These are phyloP conservation scores for Ceratocystiopsis minuta DNA, from an alignment of 2,329 filamentous ascomycete genomes.

Conservation along the genomic window DNA sequence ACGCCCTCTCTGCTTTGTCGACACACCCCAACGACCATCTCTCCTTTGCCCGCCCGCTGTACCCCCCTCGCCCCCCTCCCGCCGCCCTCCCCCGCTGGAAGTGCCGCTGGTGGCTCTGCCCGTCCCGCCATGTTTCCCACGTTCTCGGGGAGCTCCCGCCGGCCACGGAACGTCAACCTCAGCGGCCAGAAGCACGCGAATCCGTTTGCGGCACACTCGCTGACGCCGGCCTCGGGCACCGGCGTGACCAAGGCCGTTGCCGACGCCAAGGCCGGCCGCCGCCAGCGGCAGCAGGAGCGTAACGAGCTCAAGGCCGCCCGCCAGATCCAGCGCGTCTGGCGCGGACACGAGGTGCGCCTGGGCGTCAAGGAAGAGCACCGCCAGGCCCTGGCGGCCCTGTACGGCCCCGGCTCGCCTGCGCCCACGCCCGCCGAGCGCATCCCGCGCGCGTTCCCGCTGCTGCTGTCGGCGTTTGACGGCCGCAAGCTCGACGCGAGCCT, in stretches of 20 bases:
- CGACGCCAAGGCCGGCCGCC: constrained; percentile 72
- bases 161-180: constrained; percentile 82
- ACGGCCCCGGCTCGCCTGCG: constrained; percentile 17
- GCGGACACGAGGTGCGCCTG: constrained; percentile 50
- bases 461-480: constrained; percentile 31
- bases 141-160: constrained; percentile 75
- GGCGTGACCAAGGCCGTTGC: constrained; percentile 62
- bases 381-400: constrained; percentile 42
- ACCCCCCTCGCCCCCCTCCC: no score
- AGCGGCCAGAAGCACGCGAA: constrained; percentile 61
- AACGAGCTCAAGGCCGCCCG: constrained; percentile 56
- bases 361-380: constrained; percentile 39
- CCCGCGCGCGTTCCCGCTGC: constrained; percentile 25
- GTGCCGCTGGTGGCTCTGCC: no score
- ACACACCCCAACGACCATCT: neutral
- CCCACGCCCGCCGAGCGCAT: constrained; percentile 19
- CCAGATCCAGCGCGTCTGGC: constrained; percentile 64
- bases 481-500: constrained; percentile 25
- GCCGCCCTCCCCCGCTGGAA: no score
- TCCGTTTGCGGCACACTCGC: constrained; percentile 51
- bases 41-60: neutral
- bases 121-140: constrained; percentile 58
- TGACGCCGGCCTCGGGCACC: constrained; percentile 36
- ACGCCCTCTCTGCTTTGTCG: no score
- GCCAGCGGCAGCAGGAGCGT: constrained; percentile 63